Evolutionary conservation across 176 grass and related monocot genomes (phyloP).

Genomic region (Rhynchospora breviuscula): DNA sequence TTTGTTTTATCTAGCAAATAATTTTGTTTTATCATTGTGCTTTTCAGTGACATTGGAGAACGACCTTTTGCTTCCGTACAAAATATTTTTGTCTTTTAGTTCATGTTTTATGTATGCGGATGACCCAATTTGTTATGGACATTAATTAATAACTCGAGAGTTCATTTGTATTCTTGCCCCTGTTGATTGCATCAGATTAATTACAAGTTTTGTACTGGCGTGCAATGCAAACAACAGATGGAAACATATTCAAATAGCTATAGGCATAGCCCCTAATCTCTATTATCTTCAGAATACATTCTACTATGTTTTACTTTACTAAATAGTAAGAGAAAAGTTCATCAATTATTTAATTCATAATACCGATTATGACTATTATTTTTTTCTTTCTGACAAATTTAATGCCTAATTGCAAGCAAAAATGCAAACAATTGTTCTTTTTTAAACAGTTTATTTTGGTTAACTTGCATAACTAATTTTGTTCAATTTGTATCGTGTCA

Average conservation of each 20-base stretch:
- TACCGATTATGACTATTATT: too few relatives aligned
- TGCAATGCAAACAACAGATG: background rate
- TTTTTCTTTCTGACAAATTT: too few relatives aligned
- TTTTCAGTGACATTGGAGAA: background rate
- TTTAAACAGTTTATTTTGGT: too few relatives aligned
- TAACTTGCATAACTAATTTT: too few relatives aligned
- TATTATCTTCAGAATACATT: background rate
- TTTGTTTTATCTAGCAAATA: background rate
- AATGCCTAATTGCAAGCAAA: too few relatives aligned
- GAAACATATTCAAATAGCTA: background rate
- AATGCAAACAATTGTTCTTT: too few relatives aligned
- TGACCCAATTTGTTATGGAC: background rate
- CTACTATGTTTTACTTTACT: background rate
- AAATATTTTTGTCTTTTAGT: background rate
- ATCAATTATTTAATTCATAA: too few relatives aligned
- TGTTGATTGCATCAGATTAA: conserved; percentile 2
- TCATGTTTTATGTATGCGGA: background rate
- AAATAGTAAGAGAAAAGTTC: too few relatives aligned
- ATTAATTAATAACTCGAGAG: background rate
- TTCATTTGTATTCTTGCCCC: background rate
- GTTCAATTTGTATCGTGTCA: too few relatives aligned
- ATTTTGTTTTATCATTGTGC: background rate
- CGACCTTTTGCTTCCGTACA: background rate
- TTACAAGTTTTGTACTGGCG: background rate
- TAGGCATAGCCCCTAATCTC: background rate